Evolutionary conservation across 768 basidiomycete species (phyloP).

Genomic region (Boletus edulis): DNA sequence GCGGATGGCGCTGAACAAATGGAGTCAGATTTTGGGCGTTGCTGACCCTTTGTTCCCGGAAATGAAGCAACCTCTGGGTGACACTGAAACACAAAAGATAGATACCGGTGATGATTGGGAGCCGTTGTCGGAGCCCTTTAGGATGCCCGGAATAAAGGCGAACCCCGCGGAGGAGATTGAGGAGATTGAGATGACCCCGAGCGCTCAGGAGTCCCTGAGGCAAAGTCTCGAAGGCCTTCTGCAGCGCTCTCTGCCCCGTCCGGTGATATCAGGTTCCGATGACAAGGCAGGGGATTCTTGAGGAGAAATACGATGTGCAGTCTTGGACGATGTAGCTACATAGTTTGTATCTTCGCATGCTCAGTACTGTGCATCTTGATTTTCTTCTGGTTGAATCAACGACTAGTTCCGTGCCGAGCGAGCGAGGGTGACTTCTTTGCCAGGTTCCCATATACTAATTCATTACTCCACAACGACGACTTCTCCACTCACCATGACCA

Average conservation of each 20-base stretch:
- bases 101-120: slow-evolving; percentile 20
- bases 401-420: slow-evolving; percentile 22
- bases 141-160: background rate
- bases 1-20: slow-evolving; percentile 33
- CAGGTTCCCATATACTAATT: background rate
- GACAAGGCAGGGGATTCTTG: background rate
- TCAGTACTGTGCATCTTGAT: background rate
- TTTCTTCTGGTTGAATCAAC: no score
- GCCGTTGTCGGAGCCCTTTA: slow-evolving; percentile 20
- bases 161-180: background rate
- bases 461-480: background rate
- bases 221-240: slow-evolving; percentile 22
- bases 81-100: slow-evolving; percentile 1
- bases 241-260: slow-evolving; percentile 7
- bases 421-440: background rate
- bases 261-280: background rate
- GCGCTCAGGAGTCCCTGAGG: slow-evolving; percentile 17
- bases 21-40: slow-evolving; percentile 32
- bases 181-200: slow-evolving; percentile 6
- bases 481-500: background rate
- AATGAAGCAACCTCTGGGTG: slow-evolving; percentile 14
- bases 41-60: slow-evolving; percentile 33
- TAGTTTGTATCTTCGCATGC: background rate
- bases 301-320: background rate
- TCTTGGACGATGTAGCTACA: background rate